phyloP scores from a whole-genome alignment of 805 yeast species.

The Starmerella scarabaei region DNA sequence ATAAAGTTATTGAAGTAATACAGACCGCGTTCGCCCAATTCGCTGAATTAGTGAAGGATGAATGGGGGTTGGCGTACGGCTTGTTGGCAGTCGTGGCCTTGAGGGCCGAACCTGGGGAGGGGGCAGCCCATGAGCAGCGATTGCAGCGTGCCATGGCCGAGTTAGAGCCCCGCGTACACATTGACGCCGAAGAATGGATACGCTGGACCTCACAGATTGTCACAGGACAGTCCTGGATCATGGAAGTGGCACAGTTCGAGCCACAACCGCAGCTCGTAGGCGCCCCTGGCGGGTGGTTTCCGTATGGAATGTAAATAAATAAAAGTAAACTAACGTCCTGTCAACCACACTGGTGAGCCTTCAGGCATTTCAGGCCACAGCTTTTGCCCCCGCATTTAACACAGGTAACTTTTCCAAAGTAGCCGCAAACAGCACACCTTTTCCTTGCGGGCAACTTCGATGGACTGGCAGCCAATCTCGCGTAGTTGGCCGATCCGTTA shows the following conservation, averaged over 20 bases:
- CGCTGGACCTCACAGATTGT: slow-evolving; percentile 25
- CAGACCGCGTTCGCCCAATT: slow-evolving; percentile 23
- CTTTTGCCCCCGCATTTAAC: slow-evolving; percentile 28
- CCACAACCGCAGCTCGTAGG: slow-evolving; percentile 14
- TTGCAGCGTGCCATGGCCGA: slow-evolving; percentile 7
- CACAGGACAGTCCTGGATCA: slow-evolving; percentile 28
- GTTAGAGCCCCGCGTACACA: slow-evolving; percentile 5
- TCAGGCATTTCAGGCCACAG: slow-evolving; percentile 28
- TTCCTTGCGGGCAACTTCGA: slow-evolving; percentile 29
- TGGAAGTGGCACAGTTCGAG: slow-evolving; percentile 20
- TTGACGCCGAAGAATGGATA: slow-evolving; percentile 25
- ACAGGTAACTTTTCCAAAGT: slow-evolving; percentile 28
- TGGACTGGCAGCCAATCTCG: slow-evolving; percentile 25
- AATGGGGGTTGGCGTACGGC: slow-evolving; percentile 28
- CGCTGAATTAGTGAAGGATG: slow-evolving; percentile 25
- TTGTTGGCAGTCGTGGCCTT: slow-evolving; percentile 22
- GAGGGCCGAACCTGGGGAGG: slow-evolving; percentile 23
- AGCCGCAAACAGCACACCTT: slow-evolving; percentile 32
- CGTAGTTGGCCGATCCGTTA: slow-evolving; percentile 22
- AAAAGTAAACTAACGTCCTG: neutral
- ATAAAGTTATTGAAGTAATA: slow-evolving; percentile 15
- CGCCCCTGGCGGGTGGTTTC: slow-evolving; percentile 19
- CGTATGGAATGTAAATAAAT: neutral
- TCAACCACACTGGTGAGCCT: slow-evolving; percentile 22
- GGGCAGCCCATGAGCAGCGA: slow-evolving; percentile 8